phyloP scores from a whole-genome alignment of 192 early-diverging fungal genomes.

The Coemansia sp. region DNA sequence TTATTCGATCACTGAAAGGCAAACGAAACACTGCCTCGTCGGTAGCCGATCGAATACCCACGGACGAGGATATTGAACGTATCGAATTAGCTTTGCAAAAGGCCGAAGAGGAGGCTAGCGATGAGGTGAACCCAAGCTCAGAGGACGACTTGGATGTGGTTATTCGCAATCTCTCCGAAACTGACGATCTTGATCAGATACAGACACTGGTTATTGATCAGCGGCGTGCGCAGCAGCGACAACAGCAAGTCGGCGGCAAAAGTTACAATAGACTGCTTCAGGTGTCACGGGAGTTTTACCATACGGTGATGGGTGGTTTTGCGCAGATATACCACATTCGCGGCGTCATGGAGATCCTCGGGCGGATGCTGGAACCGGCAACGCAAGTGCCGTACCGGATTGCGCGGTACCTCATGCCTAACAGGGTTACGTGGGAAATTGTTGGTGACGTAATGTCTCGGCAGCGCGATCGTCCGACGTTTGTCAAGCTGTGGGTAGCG shows the following conservation, averaged over 20 bases:
- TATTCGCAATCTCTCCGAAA: background rate
- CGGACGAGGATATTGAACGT: constrained; percentile 45
- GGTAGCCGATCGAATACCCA: constrained; percentile 23
- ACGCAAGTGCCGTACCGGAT: constrained; percentile 40
- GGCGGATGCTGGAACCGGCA: constrained; percentile 43
- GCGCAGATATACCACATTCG: constrained; percentile 47
- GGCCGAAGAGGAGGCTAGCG: background rate
- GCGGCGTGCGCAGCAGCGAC: constrained; percentile 2
- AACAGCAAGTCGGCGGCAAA: background rate
- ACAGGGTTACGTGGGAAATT: constrained; percentile 48
- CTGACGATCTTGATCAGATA: constrained; percentile 15
- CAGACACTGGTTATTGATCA: constrained; percentile 30
- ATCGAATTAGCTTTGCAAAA: constrained; percentile 25
- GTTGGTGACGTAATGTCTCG: constrained; percentile 42
- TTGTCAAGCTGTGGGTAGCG: constrained; percentile 47
- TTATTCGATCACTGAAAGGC: constrained; percentile 15
- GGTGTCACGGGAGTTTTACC: constrained; percentile 43
- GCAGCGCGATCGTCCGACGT: constrained; percentile 42
- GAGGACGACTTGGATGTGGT: background rate
- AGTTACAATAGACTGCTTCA: background rate
- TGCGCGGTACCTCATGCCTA: constrained; percentile 42
- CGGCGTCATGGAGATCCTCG: constrained; percentile 45
- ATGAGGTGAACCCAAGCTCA: background rate
- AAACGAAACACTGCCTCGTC: background rate
- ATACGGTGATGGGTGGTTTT: constrained; percentile 54